phyloP scores from a whole-genome alignment of 192 early-diverging fungal species.

The Rhizophagus prolifer region DNA sequence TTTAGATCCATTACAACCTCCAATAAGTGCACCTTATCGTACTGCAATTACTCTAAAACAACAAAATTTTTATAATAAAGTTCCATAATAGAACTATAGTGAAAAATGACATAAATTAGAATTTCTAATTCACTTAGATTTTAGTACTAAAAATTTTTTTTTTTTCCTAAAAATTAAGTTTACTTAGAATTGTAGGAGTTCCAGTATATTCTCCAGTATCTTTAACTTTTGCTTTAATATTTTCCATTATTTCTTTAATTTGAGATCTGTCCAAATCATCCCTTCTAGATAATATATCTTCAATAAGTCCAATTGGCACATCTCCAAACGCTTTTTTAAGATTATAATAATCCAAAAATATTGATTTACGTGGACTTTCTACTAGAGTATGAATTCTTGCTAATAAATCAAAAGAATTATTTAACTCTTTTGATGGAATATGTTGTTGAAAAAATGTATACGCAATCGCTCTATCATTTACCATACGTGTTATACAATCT shows the following conservation, averaged over 20 bases:
- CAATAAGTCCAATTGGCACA: slow-evolving; percentile 86
- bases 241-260: slow-evolving; percentile 87
- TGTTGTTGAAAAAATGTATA: slow-evolving; percentile 79
- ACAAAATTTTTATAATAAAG: slow-evolving; percentile 70
- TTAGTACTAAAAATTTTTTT: not conserved
- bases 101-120: too few relatives aligned
- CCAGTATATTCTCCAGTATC: slow-evolving; percentile 49
- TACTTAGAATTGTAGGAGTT: slow-evolving; percentile 57
- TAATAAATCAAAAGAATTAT: slow-evolving; percentile 78
- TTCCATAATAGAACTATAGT: not conserved
- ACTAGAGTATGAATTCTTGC: slow-evolving; percentile 79
- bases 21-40: slow-evolving; percentile 88
- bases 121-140: too few relatives aligned
- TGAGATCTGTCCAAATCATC: slow-evolving; percentile 89
- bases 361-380: slow-evolving; percentile 75
- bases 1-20: slow-evolving; percentile 77
- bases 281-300: slow-evolving; percentile 81
- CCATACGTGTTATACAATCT: slow-evolving; percentile 64
- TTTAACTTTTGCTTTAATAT: slow-evolving; percentile 66
- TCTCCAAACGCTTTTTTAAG: slow-evolving; percentile 91
- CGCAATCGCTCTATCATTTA: slow-evolving; percentile 68
- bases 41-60: slow-evolving; percentile 75
- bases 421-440: slow-evolving; percentile 70
- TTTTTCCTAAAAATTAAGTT: slow-evolving; percentile 38
- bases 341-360: slow-evolving; percentile 90